Evolutionary conservation across 352 stramenopile species (phyloP).

Genomic region (Phytophthora pistaciae): DNA sequence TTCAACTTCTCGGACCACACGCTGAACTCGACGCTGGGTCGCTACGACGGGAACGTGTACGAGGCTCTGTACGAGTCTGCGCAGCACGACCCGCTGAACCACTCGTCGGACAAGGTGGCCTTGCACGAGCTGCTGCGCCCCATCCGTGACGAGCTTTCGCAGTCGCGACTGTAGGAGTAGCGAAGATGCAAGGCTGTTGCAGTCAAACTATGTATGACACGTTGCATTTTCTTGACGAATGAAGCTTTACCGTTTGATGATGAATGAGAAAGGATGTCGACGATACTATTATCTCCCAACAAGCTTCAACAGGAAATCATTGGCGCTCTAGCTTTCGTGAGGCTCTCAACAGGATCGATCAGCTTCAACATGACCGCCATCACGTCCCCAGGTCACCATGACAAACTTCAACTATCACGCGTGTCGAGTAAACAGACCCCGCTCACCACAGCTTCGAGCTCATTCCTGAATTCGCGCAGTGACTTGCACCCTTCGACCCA

Average conservation of each 20-base stretch:
- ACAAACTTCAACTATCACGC: conserved; percentile 24
- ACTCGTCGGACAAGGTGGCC: conserved; percentile 65
- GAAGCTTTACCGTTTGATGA: not conserved
- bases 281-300: not conserved
- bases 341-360: not conserved
- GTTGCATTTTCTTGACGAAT: not conserved
- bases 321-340: not conserved
- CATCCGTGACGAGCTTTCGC: conserved; percentile 57
- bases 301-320: not conserved
- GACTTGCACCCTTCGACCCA: conserved; percentile 5
- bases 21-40: conserved; percentile 80
- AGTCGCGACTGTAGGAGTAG: conserved; percentile 47
- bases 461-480: conserved; percentile 30
- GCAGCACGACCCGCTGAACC: conserved; percentile 71
- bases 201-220: not conserved
- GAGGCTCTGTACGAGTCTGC: conserved; percentile 67
- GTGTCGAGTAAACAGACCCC: conserved; percentile 33
- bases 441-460: conserved; percentile 1
- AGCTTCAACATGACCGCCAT: conserved; percentile 26
- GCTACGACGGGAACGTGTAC: conserved; percentile 82
- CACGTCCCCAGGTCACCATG: conserved; percentile 15
- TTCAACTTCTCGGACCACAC: conserved; percentile 84
- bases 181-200: not conserved
- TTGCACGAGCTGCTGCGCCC: conserved; percentile 67
- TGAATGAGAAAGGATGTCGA: not conserved